Evolutionary conservation across 2,329 filamentous ascomycete genomes (phyloP).

Genomic region (Ascosphaera apis): DNA sequence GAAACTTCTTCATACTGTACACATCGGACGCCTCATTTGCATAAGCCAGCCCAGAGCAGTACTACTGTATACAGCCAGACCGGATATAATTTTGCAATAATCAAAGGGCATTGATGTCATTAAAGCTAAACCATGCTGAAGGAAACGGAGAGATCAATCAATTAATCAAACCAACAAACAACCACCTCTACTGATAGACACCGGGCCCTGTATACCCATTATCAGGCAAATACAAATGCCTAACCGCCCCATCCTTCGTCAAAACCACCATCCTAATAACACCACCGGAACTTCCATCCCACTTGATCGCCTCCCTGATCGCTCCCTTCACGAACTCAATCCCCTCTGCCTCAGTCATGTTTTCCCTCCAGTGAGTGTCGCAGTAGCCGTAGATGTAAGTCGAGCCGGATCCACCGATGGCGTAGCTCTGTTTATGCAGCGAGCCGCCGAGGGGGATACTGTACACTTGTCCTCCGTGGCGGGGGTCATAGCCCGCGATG

Average conservation of each 20-base stretch:
- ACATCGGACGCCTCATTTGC: no score
- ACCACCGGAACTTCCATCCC: slow-evolving; percentile 95
- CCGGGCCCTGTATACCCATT: slow-evolving; percentile 61
- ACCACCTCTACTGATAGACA: no score
- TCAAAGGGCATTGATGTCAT: no score
- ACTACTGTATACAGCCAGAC: no score
- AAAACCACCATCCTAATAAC: slow-evolving; percentile 96
- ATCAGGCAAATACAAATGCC: slow-evolving; percentile 90
- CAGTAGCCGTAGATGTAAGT: slow-evolving; percentile 99
- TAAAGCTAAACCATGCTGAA: no score
- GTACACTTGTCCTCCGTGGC: slow-evolving; percentile 91
- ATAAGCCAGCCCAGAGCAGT: no score
- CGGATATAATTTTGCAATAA: no score
- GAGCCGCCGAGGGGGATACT: slow-evolving; percentile 91
- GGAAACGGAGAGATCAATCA: no score
- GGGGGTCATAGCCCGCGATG: slow-evolving; percentile 91
- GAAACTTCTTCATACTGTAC: no score
- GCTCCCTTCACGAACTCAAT: slow-evolving; percentile 83
- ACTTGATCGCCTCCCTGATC: slow-evolving; percentile 88
- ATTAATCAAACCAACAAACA: no score
- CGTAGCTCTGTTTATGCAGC: slow-evolving; percentile 88
- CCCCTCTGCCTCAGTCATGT: slow-evolving; percentile 80
- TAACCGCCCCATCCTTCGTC: slow-evolving; percentile 67
- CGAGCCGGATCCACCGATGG: slow-evolving; percentile 88
- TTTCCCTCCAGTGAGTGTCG: slow-evolving; percentile 84